phyloP scores from a whole-genome alignment of 106 monocot genomes.

The Dioscorea dumetorum region DNA sequence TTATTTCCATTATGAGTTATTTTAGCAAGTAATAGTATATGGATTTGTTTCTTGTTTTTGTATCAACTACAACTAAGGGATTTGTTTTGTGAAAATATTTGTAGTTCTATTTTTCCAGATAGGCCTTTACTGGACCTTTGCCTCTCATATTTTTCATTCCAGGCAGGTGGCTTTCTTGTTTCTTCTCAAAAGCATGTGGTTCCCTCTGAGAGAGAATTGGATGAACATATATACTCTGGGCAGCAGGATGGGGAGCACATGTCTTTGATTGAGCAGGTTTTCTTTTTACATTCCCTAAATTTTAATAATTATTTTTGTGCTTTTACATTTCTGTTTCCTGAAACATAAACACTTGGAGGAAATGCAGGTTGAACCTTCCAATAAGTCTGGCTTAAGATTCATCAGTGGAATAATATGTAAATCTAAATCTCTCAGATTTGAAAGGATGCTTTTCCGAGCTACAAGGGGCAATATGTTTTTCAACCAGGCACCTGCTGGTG shows the following conservation, averaged over 20 bases:
- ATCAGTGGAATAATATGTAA: conserved; percentile 93
- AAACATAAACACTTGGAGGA: conserved; percentile 26
- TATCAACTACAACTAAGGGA: too few relatives aligned
- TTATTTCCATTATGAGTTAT: neutral
- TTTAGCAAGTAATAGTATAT: too few relatives aligned
- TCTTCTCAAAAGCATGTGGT: conserved; percentile 60
- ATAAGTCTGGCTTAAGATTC: conserved; percentile 81
- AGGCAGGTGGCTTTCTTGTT: conserved; percentile 98
- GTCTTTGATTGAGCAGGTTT: conserved; percentile 91
- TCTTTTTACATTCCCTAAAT: neutral
- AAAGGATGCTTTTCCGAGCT: conserved; percentile 98
- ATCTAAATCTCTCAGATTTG: conserved; percentile 71
- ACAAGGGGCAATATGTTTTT: conserved; percentile 99
- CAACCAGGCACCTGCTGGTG: conserved; percentile 89
- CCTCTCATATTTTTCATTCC: conserved; percentile 48
- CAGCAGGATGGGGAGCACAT: conserved; percentile 40
- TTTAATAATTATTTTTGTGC: neutral
- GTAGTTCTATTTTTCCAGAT: too few relatives aligned
- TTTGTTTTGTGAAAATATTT: too few relatives aligned
- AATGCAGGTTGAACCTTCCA: conserved; percentile 48
- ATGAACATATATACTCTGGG: conserved; percentile 57
- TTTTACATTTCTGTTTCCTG: conserved; percentile 4
- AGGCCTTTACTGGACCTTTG: conserved; percentile 1
- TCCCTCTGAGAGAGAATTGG: conserved; percentile 71
- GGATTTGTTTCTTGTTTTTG: too few relatives aligned